Base-by-base conservation (phyloP, 176 grass and related monocot genomes). In the Microstegium vimineum region DNA sequence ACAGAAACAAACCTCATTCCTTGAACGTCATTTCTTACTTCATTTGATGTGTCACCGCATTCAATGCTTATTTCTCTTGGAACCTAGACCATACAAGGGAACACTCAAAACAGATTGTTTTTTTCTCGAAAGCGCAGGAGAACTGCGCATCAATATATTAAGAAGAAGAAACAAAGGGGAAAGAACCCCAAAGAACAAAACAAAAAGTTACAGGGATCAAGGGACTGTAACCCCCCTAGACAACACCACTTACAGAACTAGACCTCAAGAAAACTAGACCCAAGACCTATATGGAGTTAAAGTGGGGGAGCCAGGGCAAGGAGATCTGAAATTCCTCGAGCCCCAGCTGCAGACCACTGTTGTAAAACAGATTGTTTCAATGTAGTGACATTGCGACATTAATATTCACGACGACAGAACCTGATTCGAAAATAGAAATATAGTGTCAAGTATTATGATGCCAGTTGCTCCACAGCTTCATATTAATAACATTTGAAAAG, bases 31-130 rank as follows among this genome's bases (percentile, higher is more conserved):
- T 80, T 72, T 60, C 65, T 93, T 59, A 83, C 56, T 83, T 87
- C 91, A 20, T 74, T 80, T 83, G 84, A 82, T 65, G 72, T 66
- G 78, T 91, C 82, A 73, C 77, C 91, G 12, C 76, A 88, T 87
- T 93, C 88, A 81, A 97, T 89, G 35, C 0, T 79, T 63, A 97
- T 93, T 82, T 91, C 82, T 83, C 89, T 73, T 38, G 86, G 67
- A 67, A 93, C 84, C 94, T 97, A 79, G 28, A 83, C 51, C 38
- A 89, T 71, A 40, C 69, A 84, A 82, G 63, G 15, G 62, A 82
- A 10, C 60, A 84, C 16, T 54, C 54, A 70, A 78, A 76, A 69
- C 2, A n/a, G n/a, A n/a, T n/a, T n/a, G n/a, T n/a, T n/a, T n/a
- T n/a, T n/a, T n/a, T n/a, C n/a, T n/a, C n/a, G n/a, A n/a, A n/a